A percentile compares a stretch with the other conserved stretches of the same genome.
Conservation (phyloP, 2,329 filamentous ascomycete species). For the Boeremia exigua region DNA sequence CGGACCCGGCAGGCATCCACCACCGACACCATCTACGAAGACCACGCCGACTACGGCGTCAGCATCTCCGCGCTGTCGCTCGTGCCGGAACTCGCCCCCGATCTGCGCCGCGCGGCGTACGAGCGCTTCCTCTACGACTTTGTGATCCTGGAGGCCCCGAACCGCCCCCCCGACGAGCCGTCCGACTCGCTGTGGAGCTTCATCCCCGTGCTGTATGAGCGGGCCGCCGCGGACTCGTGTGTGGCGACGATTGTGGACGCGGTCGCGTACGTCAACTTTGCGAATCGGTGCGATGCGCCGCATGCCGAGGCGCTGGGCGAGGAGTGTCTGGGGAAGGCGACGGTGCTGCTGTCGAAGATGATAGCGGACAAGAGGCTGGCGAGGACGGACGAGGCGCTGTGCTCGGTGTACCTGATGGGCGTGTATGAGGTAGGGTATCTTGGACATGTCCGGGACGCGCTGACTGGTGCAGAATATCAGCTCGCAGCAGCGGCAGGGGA, state of each 20-base stretch:
- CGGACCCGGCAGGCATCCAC: conserved; percentile 14
- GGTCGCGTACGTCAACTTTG: conserved; percentile 39
- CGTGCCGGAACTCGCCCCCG: conserved; percentile 16
- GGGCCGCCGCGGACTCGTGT: conserved; percentile 29
- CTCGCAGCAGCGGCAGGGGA: conserved; percentile 24
- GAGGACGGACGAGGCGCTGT: conserved; percentile 30
- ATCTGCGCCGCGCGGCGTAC: conserved; percentile 35
- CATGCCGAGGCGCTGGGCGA: conserved; percentile 32
- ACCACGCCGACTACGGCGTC: background rate
- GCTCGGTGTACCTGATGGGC: conserved; percentile 38
- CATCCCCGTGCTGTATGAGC: conserved; percentile 34
- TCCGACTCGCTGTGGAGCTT: conserved; percentile 37
- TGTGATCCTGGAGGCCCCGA: conserved; percentile 28
- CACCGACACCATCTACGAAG: background rate
- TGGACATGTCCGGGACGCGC: too few species aligned
- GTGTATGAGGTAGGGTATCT: conserved; percentile 32
- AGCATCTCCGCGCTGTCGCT: conserved; percentile 17
- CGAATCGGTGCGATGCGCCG: conserved; percentile 31
- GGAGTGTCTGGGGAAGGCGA: conserved; percentile 29
- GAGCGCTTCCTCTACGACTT: conserved; percentile 44
- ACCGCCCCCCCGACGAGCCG: conserved; percentile 20
- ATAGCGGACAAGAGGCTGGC: conserved; percentile 32
- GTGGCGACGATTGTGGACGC: conserved; percentile 31
- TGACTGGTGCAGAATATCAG: conserved; percentile 31
- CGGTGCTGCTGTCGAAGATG: conserved; percentile 31